Conservation (phyloP, 1,284 basidiomycete genomes). For the Austroboletus niveus region DNA sequence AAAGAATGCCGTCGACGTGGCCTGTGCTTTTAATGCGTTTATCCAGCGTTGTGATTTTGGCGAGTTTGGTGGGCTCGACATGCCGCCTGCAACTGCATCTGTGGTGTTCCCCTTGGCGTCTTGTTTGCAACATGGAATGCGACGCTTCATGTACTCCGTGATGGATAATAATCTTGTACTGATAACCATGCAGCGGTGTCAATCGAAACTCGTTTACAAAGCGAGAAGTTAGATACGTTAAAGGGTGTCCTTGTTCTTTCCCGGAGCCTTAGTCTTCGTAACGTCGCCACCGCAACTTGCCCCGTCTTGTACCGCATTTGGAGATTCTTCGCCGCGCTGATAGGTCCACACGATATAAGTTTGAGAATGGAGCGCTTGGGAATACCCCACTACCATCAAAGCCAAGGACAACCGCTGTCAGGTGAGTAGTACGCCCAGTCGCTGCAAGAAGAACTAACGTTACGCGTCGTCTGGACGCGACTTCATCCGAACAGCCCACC, state of each 20-base stretch:
- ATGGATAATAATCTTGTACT: constrained; percentile 1
- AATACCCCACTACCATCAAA: constrained; percentile 23
- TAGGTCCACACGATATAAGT: constrained; percentile 25
- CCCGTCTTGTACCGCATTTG: constrained; percentile 23
- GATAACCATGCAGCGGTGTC: neutral
- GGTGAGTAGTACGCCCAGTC: constrained; percentile 19
- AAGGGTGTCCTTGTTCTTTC: constrained; percentile 9
- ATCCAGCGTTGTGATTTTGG: neutral
- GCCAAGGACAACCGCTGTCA: constrained; percentile 18
- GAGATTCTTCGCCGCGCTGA: constrained; percentile 12
- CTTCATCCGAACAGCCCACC: neutral
- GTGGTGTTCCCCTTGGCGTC: neutral
- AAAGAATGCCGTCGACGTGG: constrained; percentile 16
- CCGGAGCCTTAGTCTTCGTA: constrained; percentile 20
- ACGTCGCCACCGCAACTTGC: constrained; percentile 23
- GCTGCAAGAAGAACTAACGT: constrained; percentile 5
- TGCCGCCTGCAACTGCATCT: neutral
- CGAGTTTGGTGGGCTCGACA: neutral
- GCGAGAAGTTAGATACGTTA: neutral
- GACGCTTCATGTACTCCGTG: constrained; percentile 2
- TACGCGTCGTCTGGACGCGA: neutral
- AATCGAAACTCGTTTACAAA: neutral
- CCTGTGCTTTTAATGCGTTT: neutral
- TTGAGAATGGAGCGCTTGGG: constrained; percentile 1
- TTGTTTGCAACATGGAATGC: neutral